Conservation (phyloP, 1,284 basidiomycete species). For the Chalciporus sp. region DNA sequence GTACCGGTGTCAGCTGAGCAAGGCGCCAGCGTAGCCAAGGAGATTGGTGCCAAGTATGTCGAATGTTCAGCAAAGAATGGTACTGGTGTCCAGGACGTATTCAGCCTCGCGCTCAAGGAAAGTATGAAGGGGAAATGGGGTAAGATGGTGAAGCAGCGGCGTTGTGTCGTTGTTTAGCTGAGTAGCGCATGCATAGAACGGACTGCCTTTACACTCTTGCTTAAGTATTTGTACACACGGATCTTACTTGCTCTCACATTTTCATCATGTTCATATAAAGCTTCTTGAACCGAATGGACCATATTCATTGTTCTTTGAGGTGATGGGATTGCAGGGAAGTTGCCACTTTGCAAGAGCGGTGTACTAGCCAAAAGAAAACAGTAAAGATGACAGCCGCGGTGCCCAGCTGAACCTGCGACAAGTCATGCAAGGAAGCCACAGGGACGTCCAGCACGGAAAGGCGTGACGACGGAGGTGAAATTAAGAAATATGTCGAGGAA, state of each 20-base stretch:
- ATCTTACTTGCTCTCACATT: conserved; percentile 30
- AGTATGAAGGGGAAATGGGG: conserved; percentile 79
- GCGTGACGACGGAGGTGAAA: conserved; percentile 10
- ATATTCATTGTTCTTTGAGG: conserved; percentile 28
- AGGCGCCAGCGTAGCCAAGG: conserved; percentile 79
- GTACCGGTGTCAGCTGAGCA: conserved; percentile 81
- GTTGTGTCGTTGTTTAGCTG: conserved; percentile 75
- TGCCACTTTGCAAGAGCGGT: conserved; percentile 24
- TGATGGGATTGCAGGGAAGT: conserved; percentile 17
- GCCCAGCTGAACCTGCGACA: conserved; percentile 29
- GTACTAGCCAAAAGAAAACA: conserved; percentile 31
- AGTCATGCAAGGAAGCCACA: conserved; percentile 26
- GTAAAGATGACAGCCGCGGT: conserved; percentile 23
- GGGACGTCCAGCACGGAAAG: conserved; percentile 20
- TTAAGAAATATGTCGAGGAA: conserved; percentile 20
- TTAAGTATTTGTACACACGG: conserved; percentile 36
- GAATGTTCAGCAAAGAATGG: conserved; percentile 96
- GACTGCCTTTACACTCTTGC: conserved; percentile 8
- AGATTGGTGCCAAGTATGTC: conserved; percentile 94
- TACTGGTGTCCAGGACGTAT: conserved; percentile 89
- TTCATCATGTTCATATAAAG: conserved; percentile 14
- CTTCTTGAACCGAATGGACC: not conserved
- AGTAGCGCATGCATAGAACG: conserved; percentile 9
- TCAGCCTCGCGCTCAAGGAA: conserved; percentile 87
- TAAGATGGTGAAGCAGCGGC: conserved; percentile 70